Evolutionary conservation across 2,329 filamentous ascomycete species (phyloP).

Genomic region (Fusarium chaquense): DNA sequence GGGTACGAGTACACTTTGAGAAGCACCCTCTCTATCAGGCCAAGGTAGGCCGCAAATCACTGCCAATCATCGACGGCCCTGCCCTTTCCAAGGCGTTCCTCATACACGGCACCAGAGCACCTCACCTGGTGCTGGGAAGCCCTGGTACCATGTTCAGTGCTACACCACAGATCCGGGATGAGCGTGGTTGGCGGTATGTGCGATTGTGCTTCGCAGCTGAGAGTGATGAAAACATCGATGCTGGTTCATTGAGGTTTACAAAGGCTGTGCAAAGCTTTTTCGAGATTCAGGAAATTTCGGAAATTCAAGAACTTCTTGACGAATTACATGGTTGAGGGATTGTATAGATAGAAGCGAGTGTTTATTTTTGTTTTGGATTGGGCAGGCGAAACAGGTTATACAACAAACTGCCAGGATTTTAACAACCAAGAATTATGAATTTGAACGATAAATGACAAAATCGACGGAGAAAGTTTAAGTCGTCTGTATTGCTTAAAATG

Average conservation of each 20-base stretch:
- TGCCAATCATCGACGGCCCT: conserved; percentile 63
- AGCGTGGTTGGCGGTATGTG: conserved; percentile 77
- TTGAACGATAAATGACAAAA: neutral
- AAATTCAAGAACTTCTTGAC: conserved; percentile 77
- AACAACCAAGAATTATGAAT: neutral
- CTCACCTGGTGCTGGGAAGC: conserved; percentile 75
- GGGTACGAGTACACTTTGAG: conserved; percentile 79
- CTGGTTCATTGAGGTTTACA: conserved; percentile 72
- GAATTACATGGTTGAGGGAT: conserved; percentile 61
- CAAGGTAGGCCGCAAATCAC: conserved; percentile 38
- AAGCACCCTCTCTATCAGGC: conserved; percentile 75
- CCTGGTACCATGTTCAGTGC: conserved; percentile 82
- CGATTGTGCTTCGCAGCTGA: conserved; percentile 89
- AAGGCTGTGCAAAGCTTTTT: conserved; percentile 81
- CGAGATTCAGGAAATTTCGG: conserved; percentile 74
- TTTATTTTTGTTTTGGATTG: neutral
- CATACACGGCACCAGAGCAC: conserved; percentile 76
- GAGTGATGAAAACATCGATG: conserved; percentile 74
- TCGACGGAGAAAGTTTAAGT: neutral
- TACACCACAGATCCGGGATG: conserved; percentile 67
- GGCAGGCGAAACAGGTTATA: neutral
- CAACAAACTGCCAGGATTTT: conserved; percentile 5
- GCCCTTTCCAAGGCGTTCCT: conserved; percentile 75
- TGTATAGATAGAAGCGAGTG: conserved; percentile 27
- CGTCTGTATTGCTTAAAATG: neutral